These are phyloP conservation scores for Medicago lupulina DNA, from an alignment of 306 rosid genomes.

Conservation along the genomic window DNA sequence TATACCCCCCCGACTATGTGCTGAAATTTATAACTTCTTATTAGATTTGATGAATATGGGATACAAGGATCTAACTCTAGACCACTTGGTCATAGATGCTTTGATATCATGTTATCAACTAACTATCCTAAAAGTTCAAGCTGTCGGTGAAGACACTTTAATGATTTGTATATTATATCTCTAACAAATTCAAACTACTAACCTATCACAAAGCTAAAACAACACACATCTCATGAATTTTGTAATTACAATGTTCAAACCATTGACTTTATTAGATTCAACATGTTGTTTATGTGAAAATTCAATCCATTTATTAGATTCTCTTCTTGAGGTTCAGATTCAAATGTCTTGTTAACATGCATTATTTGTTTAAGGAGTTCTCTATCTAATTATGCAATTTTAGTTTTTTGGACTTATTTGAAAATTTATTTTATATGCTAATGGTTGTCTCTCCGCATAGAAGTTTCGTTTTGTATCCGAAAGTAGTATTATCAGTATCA, in stretches of 20 bases:
- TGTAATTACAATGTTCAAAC: not conserved
- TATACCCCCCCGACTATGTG: too few relatives aligned
- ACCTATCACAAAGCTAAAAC: not conserved
- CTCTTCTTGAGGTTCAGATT: not conserved
- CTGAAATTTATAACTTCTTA: too few relatives aligned
- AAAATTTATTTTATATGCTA: not conserved
- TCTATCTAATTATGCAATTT: not conserved
- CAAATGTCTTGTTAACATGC: too few relatives aligned
- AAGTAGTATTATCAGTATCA: not conserved
- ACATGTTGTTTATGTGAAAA: not conserved
- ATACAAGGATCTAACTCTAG: too few relatives aligned
- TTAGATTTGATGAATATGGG: too few relatives aligned
- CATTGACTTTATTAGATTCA: not conserved
- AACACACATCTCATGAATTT: not conserved
- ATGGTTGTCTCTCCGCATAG: not conserved
- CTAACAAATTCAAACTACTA: not conserved
- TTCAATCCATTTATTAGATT: constrained; percentile 2
- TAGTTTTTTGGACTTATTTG: not conserved
- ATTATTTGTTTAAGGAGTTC: too few relatives aligned
- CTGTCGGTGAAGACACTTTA: too few relatives aligned
- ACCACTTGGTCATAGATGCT: too few relatives aligned
- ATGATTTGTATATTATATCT: too few relatives aligned
- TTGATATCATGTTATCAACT: too few relatives aligned
- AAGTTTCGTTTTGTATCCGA: too few relatives aligned
- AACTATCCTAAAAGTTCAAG: too few relatives aligned